Conservation (phyloP, 176 grass and related monocot species). For the Pontederia crassipes region DNA sequence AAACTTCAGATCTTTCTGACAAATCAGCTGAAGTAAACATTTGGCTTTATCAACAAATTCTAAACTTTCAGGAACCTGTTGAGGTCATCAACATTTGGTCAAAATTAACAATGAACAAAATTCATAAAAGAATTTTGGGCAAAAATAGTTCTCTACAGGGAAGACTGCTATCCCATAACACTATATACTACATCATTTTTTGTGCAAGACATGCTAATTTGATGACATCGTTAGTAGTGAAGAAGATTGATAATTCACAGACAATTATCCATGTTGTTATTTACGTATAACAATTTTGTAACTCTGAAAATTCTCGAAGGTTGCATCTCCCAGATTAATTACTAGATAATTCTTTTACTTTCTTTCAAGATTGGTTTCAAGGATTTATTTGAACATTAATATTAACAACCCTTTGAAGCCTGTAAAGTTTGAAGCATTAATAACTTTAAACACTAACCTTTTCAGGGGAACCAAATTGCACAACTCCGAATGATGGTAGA, state of each 20-base stretch:
- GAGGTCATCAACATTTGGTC: constrained; percentile 8
- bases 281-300: no score
- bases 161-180: no score
- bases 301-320: no score
- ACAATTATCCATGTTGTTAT: no score
- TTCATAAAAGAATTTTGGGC: neutral
- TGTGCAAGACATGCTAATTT: no score
- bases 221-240: no score
- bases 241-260: no score
- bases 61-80: constrained; percentile 57
- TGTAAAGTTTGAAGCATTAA: neutral
- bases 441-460: constrained; percentile 48
- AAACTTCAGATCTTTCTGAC: constrained; percentile 17
- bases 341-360: no score
- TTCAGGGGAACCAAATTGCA: constrained; percentile 66
- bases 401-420: neutral
- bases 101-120: constrained; percentile 6
- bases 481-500: constrained; percentile 50
- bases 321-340: no score
- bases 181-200: no score
- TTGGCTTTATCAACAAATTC: constrained; percentile 65
- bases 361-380: no score
- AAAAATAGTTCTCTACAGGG: neutral
- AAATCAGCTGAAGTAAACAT: constrained; percentile 27
- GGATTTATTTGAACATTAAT: neutral